Conservation (phyloP, 2,329 filamentous ascomycete genomes). For the Trichoderma koningiopsis region DNA sequence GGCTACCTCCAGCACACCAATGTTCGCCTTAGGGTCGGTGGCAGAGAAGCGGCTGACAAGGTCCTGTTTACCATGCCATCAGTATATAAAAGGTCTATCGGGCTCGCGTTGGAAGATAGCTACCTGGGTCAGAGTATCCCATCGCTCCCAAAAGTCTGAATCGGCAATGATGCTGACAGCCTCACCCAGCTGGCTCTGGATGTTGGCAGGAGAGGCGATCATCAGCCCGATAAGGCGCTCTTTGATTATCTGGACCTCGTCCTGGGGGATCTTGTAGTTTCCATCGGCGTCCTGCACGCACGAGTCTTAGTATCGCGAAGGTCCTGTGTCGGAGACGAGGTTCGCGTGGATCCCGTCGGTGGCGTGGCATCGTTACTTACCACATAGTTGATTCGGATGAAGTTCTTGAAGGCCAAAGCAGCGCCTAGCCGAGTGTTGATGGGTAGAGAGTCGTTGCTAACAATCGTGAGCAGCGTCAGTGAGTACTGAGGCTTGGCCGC, state of each 20-base stretch:
- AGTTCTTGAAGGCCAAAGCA: slow-evolving; percentile 97
- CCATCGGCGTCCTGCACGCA: slow-evolving; percentile 78
- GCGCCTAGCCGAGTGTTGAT: slow-evolving; percentile 81
- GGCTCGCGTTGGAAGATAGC: background rate
- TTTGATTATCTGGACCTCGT: slow-evolving; percentile 91
- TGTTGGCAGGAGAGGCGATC: slow-evolving; percentile 83
- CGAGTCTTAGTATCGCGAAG: slow-evolving; percentile 3
- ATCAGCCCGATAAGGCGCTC: slow-evolving; percentile 93
- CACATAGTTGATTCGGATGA: slow-evolving; percentile 91
- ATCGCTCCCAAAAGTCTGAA: slow-evolving; percentile 94
- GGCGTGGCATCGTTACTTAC: slow-evolving; percentile 52
- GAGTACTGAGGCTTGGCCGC: slow-evolving; percentile 87
- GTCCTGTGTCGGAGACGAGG: background rate
- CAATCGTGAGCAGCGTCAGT: slow-evolving; percentile 83
- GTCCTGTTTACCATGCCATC: slow-evolving; percentile 56
- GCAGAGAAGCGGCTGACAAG: slow-evolving; percentile 84
- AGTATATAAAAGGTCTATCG: background rate
- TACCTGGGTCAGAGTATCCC: slow-evolving; percentile 92
- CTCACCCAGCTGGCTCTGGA: slow-evolving; percentile 93
- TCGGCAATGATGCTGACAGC: slow-evolving; percentile 97
- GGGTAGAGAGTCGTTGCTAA: slow-evolving; percentile 72
- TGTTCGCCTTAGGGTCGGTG: slow-evolving; percentile 81
- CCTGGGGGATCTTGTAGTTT: slow-evolving; percentile 79
- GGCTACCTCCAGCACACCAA: slow-evolving; percentile 93
- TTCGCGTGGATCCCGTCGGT: background rate